phyloP scores from a whole-genome alignment of 1,139 yeast genomes.

The Geotrichum phurueaensis region DNA sequence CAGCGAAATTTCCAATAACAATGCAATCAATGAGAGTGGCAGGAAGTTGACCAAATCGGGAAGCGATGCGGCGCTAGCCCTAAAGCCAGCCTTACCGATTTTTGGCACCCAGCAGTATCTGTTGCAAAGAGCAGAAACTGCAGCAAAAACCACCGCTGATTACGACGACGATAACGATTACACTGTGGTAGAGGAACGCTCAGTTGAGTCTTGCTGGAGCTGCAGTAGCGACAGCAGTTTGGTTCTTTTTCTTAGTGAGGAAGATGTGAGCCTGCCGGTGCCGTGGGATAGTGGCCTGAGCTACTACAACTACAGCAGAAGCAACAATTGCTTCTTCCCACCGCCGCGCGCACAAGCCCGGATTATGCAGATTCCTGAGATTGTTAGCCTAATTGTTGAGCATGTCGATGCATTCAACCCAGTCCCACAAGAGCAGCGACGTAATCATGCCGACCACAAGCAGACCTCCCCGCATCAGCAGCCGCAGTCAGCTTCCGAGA shows the following conservation, averaged over 20 bases:
- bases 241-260: background rate
- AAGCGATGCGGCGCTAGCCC: background rate
- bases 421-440: constrained; percentile 48
- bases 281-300: background rate
- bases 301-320: background rate
- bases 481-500: background rate
- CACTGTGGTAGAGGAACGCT: background rate
- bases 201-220: background rate
- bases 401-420: constrained; percentile 48
- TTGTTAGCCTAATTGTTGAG: constrained; percentile 53
- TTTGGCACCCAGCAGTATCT: background rate
- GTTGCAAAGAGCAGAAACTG: background rate
- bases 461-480: background rate
- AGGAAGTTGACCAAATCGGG: constrained; percentile 1
- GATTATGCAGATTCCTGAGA: constrained; percentile 54
- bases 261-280: background rate
- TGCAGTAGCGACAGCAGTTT: background rate
- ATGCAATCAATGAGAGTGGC: background rate
- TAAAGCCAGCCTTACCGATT: constrained; percentile 3
- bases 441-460: background rate
- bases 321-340: background rate
- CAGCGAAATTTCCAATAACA: background rate
- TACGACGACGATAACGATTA: background rate
- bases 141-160: background rate
- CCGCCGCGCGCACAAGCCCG: background rate